A percentile compares a stretch with the other conserved stretches of the same genome.
Evolutionary conservation across 2,329 filamentous ascomycete species (phyloP).

Genomic region (Zymoseptoria passerinii): DNA sequence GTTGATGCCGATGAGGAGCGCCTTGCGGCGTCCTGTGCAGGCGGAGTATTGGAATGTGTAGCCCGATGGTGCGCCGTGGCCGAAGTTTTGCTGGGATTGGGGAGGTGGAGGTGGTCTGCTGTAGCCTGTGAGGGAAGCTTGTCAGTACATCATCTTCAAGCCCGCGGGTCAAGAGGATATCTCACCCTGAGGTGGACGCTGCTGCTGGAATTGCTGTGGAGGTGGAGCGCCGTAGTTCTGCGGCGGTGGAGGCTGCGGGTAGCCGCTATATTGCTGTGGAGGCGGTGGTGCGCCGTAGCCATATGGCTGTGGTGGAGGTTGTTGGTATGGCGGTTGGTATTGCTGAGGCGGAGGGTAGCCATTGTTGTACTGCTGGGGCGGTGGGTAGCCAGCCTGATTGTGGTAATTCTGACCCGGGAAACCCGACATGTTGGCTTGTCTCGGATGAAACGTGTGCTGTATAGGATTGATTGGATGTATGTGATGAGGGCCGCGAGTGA

Average conservation of each 20-base stretch:
- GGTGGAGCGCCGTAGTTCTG: slow-evolving; percentile 34
- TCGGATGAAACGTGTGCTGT: background rate
- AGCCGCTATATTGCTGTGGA: slow-evolving; percentile 26
- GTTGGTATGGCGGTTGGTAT: slow-evolving; percentile 24
- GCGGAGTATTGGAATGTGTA: slow-evolving; percentile 88
- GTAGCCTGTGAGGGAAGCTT: slow-evolving; percentile 8
- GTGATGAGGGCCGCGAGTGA: background rate
- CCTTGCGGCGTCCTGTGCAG: slow-evolving; percentile 82
- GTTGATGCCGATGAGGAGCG: slow-evolving; percentile 88
- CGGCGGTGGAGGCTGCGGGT: slow-evolving; percentile 35
- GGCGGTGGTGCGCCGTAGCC: slow-evolving; percentile 36
- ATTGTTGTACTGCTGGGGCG: slow-evolving; percentile 17
- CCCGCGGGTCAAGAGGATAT: background rate
- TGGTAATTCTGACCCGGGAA: slow-evolving; percentile 28
- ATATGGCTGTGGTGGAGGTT: slow-evolving; percentile 33
- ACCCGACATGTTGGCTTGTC: slow-evolving; percentile 19
- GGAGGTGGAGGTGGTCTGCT: slow-evolving; percentile 28
- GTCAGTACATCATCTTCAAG: background rate
- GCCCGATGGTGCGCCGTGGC: slow-evolving; percentile 66
- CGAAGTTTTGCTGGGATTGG: slow-evolving; percentile 54
- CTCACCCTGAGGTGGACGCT: slow-evolving; percentile 29
- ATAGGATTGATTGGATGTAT: background rate
- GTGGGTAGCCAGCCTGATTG: slow-evolving; percentile 22
- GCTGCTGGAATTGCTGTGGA: slow-evolving; percentile 40
- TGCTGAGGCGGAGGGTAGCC: slow-evolving; percentile 26